Evolutionary conservation across 352 stramenopile species (phyloP), one percentile per base, ranked within the genome.

Genomic region (Plasmopara viticola): DNA sequence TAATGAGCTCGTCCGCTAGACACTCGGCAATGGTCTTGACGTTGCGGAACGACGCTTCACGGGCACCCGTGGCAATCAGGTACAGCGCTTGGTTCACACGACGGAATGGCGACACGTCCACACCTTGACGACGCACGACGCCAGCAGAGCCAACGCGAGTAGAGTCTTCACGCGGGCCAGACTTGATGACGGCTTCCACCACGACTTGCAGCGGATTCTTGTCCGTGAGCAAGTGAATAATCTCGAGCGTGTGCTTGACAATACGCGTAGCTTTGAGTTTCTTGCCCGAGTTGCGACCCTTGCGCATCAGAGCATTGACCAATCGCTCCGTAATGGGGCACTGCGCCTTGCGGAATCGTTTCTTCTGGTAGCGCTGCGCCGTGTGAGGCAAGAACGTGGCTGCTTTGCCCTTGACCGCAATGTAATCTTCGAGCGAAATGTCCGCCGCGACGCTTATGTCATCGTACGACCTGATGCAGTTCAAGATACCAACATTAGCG

Each of bases 21-120:
- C 97, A 99, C 82, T 99, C 97, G 29, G 95, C 93, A 70, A 99
- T 98, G 63, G 97, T 99, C 94, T 99, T 99, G 66, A 99, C 94
- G 90, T 99, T 99, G 56, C 97, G 92, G 88, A 99, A 99, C 54
- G 94, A 91, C 9, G 96, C 95, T 72, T 99, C 96, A 55, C 97
- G 89, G 25, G 97, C 95, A 48, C 96, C 97, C 30, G 94, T 99
- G 65, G 95, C 91, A 60, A 99, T 86, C 55, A 99, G 82, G 86
- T 98, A 99, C 47, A 99, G 76, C 20, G 97, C 97, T 76, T 99
- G 97, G 85, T 98, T 99, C 25, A 99, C 96, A 55, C 96, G 90
- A 71, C 96, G 95, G 89, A 99, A 99, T 34, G 97, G 97, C 56
- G 94, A 98, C 64, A 99, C 97, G 86, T 99, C 97, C 50, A 99